Evolutionary conservation across 139 green algal species (phyloP).

Genomic region (Auxenochlorella pyrenoidosa): DNA sequence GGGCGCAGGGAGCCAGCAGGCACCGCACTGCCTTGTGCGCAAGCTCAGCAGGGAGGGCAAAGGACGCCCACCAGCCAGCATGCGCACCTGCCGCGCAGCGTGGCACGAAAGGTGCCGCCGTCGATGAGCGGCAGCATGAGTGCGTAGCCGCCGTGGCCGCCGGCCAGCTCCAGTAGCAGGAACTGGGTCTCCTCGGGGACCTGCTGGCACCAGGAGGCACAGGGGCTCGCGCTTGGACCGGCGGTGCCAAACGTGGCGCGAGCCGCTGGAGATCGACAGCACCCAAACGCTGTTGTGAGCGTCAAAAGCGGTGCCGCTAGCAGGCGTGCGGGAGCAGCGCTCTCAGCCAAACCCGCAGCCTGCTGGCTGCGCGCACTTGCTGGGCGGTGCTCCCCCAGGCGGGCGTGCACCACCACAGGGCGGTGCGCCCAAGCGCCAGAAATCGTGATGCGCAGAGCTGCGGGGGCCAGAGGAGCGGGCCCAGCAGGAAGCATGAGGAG

Average conservation of each 20-base stretch:
- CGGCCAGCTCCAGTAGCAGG: slow-evolving; percentile 87
- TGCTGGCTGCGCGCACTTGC: neutral
- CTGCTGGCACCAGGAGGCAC: neutral
- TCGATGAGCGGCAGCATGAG: slow-evolving; percentile 86
- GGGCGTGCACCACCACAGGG: slow-evolving; percentile 95
- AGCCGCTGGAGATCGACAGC: too few species aligned
- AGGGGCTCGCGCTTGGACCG: neutral
- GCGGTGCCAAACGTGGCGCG: too few species aligned
- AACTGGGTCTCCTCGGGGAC: slow-evolving; percentile 93
- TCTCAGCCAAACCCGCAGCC: neutral
- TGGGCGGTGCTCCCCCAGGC: slow-evolving; percentile 77
- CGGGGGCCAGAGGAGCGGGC: neutral
- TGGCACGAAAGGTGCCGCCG: slow-evolving; percentile 72
- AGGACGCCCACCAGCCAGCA: neutral
- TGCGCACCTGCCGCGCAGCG: slow-evolving; percentile 47
- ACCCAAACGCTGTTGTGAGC: too few species aligned
- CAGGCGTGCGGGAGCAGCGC: neutral
- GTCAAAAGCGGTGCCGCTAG: too few species aligned
- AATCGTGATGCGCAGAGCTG: slow-evolving; percentile 36
- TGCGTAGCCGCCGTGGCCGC: slow-evolving; percentile 40
- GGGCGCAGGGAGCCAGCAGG: neutral
- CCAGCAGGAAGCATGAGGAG: too few species aligned
- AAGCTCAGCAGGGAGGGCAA: neutral
- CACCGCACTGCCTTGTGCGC: neutral
- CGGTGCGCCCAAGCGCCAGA: slow-evolving; percentile 55